phyloP scores from a whole-genome alignment of 2,329 filamentous ascomycete genomes.

The Magnaporthales sp. region DNA sequence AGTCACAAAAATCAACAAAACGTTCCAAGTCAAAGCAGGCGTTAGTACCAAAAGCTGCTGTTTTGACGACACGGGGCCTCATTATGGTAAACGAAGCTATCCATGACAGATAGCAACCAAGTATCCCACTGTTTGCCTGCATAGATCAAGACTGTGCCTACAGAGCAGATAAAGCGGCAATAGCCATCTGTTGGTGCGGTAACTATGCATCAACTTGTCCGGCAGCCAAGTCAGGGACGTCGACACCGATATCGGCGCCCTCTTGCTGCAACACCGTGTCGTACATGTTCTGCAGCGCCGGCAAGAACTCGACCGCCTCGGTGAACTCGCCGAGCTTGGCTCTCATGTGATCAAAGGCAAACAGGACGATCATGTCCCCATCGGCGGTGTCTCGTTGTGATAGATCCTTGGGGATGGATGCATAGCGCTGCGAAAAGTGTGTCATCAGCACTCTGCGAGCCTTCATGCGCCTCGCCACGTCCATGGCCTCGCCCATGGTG shows the following conservation, averaged over 20 bases:
- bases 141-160: background rate
- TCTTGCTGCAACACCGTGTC: conserved; percentile 7
- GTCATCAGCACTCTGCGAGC: conserved; percentile 78
- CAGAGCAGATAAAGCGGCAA: background rate
- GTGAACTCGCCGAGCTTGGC: conserved; percentile 63
- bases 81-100: background rate
- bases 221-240: background rate
- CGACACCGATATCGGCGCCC: background rate
- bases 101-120: background rate
- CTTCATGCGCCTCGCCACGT: conserved; percentile 67
- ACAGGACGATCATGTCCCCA: conserved; percentile 53
- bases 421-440: conserved; percentile 92
- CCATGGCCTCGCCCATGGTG: conserved; percentile 79
- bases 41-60: background rate
- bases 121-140: background rate
- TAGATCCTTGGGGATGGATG: conserved; percentile 49
- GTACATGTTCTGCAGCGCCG: conserved; percentile 16
- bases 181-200: background rate
- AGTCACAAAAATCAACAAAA: background rate
- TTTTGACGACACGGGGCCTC: no score
- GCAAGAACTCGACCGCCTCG: conserved; percentile 35
- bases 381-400: conserved; percentile 20
- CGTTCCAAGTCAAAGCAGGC: background rate
- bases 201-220: background rate
- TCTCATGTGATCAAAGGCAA: conserved; percentile 74